Conservation (phyloP, 2,329 filamentous ascomycete species). For the Xylaria multiplex region DNA sequence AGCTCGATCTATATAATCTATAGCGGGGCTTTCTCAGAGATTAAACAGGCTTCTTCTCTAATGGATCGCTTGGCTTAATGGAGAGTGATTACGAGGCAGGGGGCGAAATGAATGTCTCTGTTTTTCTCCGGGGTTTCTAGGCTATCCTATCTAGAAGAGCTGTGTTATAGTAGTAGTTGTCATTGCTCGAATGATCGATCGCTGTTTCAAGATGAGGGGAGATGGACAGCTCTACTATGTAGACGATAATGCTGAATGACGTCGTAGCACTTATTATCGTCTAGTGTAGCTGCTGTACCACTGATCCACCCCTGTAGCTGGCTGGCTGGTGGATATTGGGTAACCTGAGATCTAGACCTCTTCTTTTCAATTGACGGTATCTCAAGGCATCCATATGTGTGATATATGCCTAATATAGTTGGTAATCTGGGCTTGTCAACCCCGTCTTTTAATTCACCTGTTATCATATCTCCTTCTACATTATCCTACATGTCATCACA, state of each 20-base stretch:
- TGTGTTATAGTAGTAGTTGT: not conserved
- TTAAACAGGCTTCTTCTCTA: constrained; percentile 17
- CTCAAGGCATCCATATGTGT: not conserved
- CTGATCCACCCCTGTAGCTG: constrained; percentile 21
- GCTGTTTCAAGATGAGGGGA: constrained; percentile 31
- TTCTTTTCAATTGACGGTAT: not conserved
- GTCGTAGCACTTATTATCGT: constrained; percentile 40
- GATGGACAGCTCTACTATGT: constrained; percentile 26
- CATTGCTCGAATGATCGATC: not conserved
- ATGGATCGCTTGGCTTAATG: constrained; percentile 9
- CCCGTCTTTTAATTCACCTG: no score
- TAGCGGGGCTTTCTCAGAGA: constrained; percentile 29
- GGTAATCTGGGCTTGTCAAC: no score
- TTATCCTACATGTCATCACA: not conserved
- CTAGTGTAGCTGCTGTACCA: constrained; percentile 15
- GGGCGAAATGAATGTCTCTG: not conserved
- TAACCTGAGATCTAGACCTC: not conserved
- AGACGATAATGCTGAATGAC: constrained; percentile 43
- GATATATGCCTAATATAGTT: not conserved
- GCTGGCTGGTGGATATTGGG: constrained; percentile 20
- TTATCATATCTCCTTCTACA: not conserved
- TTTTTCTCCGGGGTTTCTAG: not conserved
- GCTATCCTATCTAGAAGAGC: not conserved
- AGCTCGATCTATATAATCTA: constrained; percentile 26
- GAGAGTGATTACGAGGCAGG: not conserved